Evolutionary conservation across 2,329 filamentous ascomycete genomes (phyloP), one percentile per base, ranked within the genome.

Genomic region (Clonostachys byssicola): DNA sequence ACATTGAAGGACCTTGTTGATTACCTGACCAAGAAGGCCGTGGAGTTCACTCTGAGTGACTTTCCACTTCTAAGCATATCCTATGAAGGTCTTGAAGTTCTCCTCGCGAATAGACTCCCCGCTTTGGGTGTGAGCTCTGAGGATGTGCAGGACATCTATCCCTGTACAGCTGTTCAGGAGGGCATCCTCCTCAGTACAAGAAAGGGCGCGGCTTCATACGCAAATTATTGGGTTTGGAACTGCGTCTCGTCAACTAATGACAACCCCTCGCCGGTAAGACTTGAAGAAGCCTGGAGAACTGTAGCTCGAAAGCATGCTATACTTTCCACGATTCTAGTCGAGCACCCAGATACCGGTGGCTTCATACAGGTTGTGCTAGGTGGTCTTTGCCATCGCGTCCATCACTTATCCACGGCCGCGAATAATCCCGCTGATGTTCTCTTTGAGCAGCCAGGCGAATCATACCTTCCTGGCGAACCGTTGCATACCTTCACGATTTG

Each of bases 1-100:
- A 59, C 69, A 5, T 57, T 75, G 1, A 61, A 66, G 23, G 65
- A 71, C 47, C 63, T 66, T 4, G 66, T 72, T 33, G 57, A 60
- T 7, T 56, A 60, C 33, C 55, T 73, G 6, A 61, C 64, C 38
- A 62, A 62, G 46, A 64, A 66, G 35, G 52, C 61, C 0, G 65
- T 65, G 7, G 65, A 69, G 42, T 57, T 71, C n/a, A 73, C 71
- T 8, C 54, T 71, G 42, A 64, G 69, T 8, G 71, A 73, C 45
- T 61, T 73, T 5, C 70, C 70, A 3, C 62, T 70, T 42, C 56
- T 74, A 12, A 60, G 70, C 39, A 61, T 70, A 8, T 68, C 64
- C 4, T 68, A 71, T 46, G 65, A 69, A 9, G 67, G 65, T 6
- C 54, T 74, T 6, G 58, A 61, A 12, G 62, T 60, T 53, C 60